Conservation (phyloP, 2,329 filamentous ascomycete species). For the Fusarium bactridioides region DNA sequence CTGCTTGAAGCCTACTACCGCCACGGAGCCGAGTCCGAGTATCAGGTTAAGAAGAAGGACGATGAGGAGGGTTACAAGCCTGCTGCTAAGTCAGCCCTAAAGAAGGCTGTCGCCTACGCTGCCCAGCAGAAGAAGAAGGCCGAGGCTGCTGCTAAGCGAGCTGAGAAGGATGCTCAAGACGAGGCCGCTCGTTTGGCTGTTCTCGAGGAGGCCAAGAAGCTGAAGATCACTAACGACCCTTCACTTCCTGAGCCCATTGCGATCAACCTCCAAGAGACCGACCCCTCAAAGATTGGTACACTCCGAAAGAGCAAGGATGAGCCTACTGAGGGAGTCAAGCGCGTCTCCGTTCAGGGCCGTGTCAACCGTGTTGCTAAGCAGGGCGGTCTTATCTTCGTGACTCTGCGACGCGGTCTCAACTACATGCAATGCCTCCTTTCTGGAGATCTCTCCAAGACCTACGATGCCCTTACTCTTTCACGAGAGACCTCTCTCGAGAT, state of each 20-base stretch:
- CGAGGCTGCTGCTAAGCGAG: conserved; percentile 37
- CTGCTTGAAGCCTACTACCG: conserved; percentile 77
- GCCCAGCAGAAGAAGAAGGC: conserved; percentile 41
- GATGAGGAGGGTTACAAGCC: conserved; percentile 43
- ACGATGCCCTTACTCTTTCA: conserved; percentile 85
- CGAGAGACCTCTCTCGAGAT: conserved; percentile 88
- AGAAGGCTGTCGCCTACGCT: conserved; percentile 40
- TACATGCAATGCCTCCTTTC: conserved; percentile 68
- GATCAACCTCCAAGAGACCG: conserved; percentile 72
- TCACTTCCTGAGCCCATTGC: conserved; percentile 76
- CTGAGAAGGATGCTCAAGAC: conserved; percentile 39
- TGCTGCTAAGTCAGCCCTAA: conserved; percentile 41
- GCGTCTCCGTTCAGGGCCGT: conserved; percentile 82
- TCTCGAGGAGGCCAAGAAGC: conserved; percentile 42
- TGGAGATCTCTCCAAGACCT: conserved; percentile 87
- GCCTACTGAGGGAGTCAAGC: conserved; percentile 32
- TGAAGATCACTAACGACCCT: conserved; percentile 63
- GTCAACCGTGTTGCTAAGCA: conserved; percentile 84
- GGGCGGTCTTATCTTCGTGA: conserved; percentile 86
- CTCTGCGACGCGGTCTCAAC: conserved; percentile 77
- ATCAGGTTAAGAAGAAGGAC: conserved; percentile 56
- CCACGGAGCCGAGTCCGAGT: conserved; percentile 43
- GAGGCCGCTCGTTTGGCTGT: conserved; percentile 35
- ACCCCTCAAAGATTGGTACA: conserved; percentile 42
- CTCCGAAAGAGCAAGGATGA: conserved; percentile 47